Conservation (phyloP, 2,329 filamentous ascomycete genomes). For the Aspergillus hiratsukae region DNA sequence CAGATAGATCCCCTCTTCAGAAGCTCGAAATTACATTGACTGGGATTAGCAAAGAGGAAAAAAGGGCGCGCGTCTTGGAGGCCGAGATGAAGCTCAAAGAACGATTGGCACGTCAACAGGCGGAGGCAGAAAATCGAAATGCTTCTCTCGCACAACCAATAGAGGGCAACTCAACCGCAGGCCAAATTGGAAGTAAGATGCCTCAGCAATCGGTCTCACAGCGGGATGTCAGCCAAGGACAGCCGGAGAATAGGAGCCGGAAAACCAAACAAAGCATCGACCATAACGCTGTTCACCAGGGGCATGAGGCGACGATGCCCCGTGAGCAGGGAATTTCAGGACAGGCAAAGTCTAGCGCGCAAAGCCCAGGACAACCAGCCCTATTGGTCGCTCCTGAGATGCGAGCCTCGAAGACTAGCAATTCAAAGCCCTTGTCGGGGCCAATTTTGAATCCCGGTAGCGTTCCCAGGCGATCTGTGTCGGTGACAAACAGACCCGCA, state of each 20-base stretch:
- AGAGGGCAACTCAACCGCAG: neutral
- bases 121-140: constrained; percentile 9
- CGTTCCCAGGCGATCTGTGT: constrained; percentile 24
- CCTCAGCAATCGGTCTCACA: neutral
- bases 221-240: neutral
- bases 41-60: constrained; percentile 94
- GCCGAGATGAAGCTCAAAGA: constrained; percentile 72
- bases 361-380: constrained; percentile 11
- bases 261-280: neutral
- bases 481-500: constrained; percentile 15
- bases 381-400: constrained; percentile 16
- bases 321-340: neutral
- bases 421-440: constrained; percentile 1
- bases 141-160: neutral
- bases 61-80: constrained; percentile 76
- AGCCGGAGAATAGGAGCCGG: neutral
- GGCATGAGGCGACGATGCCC: neutral
- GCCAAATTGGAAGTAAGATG: neutral
- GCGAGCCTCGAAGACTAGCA: constrained; percentile 19
- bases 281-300: neutral
- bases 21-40: constrained; percentile 86
- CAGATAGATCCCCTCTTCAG: constrained; percentile 85
- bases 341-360: neutral
- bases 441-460: constrained; percentile 13
- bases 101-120: constrained; percentile 29